A percentile compares a stretch with the other conserved stretches of the same genome.
Evolutionary conservation across 2,329 filamentous ascomycete genomes (phyloP).

Genomic region (Zasmidium cellare): DNA sequence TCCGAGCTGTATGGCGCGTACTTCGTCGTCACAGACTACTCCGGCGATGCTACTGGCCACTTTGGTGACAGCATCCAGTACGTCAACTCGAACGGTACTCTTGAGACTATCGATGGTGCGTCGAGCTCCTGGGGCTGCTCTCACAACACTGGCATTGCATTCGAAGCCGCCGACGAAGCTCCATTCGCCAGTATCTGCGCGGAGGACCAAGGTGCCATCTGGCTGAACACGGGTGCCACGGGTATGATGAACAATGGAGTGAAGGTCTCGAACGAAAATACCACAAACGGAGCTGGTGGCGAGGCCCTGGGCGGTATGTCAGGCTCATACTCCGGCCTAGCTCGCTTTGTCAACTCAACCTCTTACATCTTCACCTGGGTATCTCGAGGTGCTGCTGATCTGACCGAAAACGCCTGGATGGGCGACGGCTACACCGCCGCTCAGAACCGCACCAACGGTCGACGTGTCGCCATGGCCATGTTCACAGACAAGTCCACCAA

Average conservation of each 20-base stretch:
- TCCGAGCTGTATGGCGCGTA: constrained; percentile 62
- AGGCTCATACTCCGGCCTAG: constrained; percentile 61
- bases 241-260: constrained; percentile 55
- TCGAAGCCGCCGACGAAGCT: constrained; percentile 59
- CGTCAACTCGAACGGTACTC: constrained; percentile 48
- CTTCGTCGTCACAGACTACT: constrained; percentile 62
- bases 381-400: constrained; percentile 58
- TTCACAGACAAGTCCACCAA: constrained; percentile 61
- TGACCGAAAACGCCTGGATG: constrained; percentile 60
- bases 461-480: constrained; percentile 60
- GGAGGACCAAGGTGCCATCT: constrained; percentile 64
- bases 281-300: constrained; percentile 59
- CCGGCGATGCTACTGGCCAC: constrained; percentile 55
- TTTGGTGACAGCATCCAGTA: constrained; percentile 60
- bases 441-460: constrained; percentile 56
- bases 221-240: constrained; percentile 62
- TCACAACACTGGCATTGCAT: constrained; percentile 65
- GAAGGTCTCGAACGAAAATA: constrained; percentile 64
- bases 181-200: constrained; percentile 62
- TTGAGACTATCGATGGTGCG: constrained; percentile 54
- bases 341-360: constrained; percentile 52
- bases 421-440: constrained; percentile 56
- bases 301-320: constrained; percentile 63
- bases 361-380: constrained; percentile 65
- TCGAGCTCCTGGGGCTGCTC: constrained; percentile 62